Evolutionary conservation across 495 filamentous ascomycete genomes (phyloP).

Genomic region (Oidiodendron maius): DNA sequence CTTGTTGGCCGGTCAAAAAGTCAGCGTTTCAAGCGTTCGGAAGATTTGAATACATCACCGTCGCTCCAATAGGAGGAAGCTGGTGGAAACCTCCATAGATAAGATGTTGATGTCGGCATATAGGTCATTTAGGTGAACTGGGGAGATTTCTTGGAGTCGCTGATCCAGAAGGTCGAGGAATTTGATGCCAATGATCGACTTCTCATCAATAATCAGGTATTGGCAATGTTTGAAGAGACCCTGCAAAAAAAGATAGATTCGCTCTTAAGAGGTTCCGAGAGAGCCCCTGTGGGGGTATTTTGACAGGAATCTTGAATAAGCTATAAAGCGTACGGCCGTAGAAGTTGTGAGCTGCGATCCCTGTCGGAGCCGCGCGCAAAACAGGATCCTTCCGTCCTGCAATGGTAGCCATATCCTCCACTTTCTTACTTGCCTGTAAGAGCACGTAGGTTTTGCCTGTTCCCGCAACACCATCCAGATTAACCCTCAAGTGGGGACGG

Average conservation of each 20-base stretch:
- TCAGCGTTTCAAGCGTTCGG: too few species aligned
- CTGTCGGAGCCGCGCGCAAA: not conserved
- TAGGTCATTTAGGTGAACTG: too few species aligned
- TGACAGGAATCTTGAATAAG: slow-evolving; percentile 1
- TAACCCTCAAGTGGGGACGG: not conserved
- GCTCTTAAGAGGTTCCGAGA: not conserved
- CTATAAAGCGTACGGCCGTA: not conserved
- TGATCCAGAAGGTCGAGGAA: too few species aligned
- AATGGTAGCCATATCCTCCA: not conserved
- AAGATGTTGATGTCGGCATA: too few species aligned
- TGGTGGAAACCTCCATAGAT: too few species aligned
- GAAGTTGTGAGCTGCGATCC: not conserved
- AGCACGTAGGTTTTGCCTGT: not conserved
- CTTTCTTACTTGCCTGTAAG: not conserved
- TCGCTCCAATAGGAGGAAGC: too few species aligned
- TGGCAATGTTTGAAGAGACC: not conserved
- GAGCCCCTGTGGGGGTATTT: not conserved
- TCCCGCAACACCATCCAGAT: not conserved
- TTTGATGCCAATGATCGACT: not conserved
- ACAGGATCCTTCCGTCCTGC: not conserved
- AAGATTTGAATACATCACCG: too few species aligned
- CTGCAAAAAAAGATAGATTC: not conserved
- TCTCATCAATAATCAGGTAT: not conserved
- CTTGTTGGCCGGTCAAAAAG: too few species aligned
- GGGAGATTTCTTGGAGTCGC: too few species aligned